A percentile compares a stretch with the other conserved stretches of the same genome.
phyloP scores from a whole-genome alignment of 768 basidiomycete species.

The Daedaleopsis sinensis region DNA sequence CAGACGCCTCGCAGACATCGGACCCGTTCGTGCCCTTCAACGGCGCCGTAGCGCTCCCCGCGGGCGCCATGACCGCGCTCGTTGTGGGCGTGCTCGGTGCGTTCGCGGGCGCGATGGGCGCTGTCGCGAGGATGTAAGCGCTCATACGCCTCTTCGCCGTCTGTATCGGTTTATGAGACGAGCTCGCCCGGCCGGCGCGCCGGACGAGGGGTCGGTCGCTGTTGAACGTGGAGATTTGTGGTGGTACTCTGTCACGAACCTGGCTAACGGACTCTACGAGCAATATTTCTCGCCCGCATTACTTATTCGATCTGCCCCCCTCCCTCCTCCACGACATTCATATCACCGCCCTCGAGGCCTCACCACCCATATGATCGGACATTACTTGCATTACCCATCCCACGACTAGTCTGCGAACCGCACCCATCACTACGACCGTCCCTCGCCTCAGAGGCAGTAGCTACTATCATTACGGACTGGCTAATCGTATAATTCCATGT shows the following conservation, averaged over 20 bases:
- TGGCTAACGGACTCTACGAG: not conserved
- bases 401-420: not conserved
- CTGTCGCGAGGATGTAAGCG: conserved; percentile 20
- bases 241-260: not conserved
- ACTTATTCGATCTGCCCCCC: no score
- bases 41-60: conserved; percentile 23
- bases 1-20: conserved; percentile 27
- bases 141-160: not conserved
- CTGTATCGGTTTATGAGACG: not conserved
- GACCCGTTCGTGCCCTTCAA: conserved; percentile 56
- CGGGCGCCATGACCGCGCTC: conserved; percentile 39
- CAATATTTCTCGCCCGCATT: not conserved
- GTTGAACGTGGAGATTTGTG: not conserved
- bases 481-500: not conserved
- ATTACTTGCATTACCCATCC: no score
- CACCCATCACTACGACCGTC: not conserved
- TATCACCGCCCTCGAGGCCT: no score
- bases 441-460: not conserved
- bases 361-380: no score
- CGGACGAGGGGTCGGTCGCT: not conserved
- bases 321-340: no score
- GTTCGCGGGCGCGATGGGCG: conserved; percentile 35
- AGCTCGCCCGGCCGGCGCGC: no score
- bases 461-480: not conserved
- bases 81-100: conserved; percentile 41